These are phyloP conservation scores for Fagopyrum tataricum DNA, from an alignment of 148 eudicot genomes.

Conservation along the genomic window DNA sequence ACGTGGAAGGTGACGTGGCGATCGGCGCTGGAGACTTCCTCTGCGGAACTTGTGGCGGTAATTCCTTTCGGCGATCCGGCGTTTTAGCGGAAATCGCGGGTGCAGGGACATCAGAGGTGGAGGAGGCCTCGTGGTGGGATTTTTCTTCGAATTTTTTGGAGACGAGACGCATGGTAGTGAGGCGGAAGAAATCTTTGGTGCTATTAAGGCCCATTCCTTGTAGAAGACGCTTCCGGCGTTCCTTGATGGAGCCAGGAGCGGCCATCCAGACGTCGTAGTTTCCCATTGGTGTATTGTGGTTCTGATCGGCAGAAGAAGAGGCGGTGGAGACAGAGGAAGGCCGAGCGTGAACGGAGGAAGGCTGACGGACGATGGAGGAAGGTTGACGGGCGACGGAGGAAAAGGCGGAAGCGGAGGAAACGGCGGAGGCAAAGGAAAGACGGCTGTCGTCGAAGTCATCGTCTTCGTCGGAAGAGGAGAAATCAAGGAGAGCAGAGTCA, in stretches of 20 bases:
- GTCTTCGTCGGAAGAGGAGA: slow-evolving; percentile 36
- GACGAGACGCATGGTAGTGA: slow-evolving; percentile 26
- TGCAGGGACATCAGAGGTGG: neutral
- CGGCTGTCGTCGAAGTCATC: slow-evolving; percentile 60
- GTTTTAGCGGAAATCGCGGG: neutral
- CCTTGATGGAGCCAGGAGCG: slow-evolving; percentile 66
- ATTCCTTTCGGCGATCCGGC: slow-evolving; percentile 5
- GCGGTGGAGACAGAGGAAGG: slow-evolving; percentile 1
- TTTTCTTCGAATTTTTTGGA: slow-evolving; percentile 29
- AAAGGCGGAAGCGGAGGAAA: slow-evolving; percentile 8
- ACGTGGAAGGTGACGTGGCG: neutral
- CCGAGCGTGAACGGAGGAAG: neutral
- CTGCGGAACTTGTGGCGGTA: neutral
- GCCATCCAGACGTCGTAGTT: slow-evolving; percentile 76
- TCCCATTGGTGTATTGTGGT: slow-evolving; percentile 14
- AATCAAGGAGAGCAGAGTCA: slow-evolving; percentile 30
- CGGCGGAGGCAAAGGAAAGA: slow-evolving; percentile 40
- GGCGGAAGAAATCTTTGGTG: slow-evolving; percentile 41
- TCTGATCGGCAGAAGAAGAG: neutral
- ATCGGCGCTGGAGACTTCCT: neutral
- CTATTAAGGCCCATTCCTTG: slow-evolving; percentile 90
- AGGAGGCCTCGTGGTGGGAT: neutral
- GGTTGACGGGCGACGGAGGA: neutral
- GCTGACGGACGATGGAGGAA: neutral
- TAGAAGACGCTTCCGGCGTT: slow-evolving; percentile 54